A percentile compares a stretch with the other conserved stretches of the same genome.
These are phyloP conservation scores for Daucus carota DNA, from an alignment of 129 eudicot genomes.

Conservation along the genomic window DNA sequence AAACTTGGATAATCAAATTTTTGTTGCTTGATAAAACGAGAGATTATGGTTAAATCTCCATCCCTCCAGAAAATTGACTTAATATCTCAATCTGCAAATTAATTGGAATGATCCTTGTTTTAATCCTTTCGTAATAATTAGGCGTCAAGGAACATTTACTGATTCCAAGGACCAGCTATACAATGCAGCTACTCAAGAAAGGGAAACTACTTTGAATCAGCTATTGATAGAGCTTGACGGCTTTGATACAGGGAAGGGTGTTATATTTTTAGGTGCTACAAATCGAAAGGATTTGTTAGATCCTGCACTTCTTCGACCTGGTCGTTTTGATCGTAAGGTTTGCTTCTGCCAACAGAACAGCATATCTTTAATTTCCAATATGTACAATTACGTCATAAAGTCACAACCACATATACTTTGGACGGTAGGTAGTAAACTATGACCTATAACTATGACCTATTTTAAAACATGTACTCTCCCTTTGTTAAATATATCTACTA, in stretches of 20 bases:
- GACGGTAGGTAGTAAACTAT: background rate
- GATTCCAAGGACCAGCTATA: slow-evolving; percentile 49
- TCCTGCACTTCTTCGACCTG: slow-evolving; percentile 97
- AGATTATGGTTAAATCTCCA: background rate
- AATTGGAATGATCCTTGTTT: slow-evolving; percentile 4
- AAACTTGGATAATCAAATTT: too few relatives aligned
- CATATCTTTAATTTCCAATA: background rate
- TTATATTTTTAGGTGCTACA: slow-evolving; percentile 87
- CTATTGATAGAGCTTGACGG: slow-evolving; percentile 94
- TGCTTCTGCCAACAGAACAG: background rate
- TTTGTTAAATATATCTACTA: background rate
- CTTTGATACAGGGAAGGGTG: slow-evolving; percentile 95
- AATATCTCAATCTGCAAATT: background rate
- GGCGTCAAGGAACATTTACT: slow-evolving; percentile 71
- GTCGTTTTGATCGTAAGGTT: slow-evolving; percentile 96
- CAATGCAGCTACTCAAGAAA: slow-evolving; percentile 89
- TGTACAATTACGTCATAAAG: background rate
- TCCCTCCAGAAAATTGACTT: background rate
- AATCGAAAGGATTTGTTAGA: slow-evolving; percentile 87
- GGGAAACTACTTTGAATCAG: slow-evolving; percentile 94
- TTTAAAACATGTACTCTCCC: background rate
- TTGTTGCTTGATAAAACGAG: background rate
- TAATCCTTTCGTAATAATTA: slow-evolving; percentile 18
- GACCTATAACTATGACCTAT: background rate
- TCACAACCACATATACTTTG: background rate